These are phyloP conservation scores for Aspergillus sclerotioniger DNA, from an alignment of 495 filamentous ascomycete species.

Conservation along the genomic window DNA sequence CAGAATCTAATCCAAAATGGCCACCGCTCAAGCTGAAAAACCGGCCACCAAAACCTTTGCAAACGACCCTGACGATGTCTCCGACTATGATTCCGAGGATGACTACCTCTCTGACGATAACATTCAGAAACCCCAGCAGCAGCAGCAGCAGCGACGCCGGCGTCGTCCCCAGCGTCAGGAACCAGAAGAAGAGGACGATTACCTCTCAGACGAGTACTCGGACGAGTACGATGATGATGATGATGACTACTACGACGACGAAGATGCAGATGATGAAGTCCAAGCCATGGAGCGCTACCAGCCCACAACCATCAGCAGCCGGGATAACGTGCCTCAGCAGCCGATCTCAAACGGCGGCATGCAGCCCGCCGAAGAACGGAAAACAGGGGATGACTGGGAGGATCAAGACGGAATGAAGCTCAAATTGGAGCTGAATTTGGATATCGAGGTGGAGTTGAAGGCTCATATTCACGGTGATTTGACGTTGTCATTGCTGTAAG, in stretches of 20 bases:
- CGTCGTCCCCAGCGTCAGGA: conserved; percentile 34
- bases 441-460: conserved; percentile 85
- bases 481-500: conserved; percentile 82
- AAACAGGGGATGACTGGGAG: conserved; percentile 18
- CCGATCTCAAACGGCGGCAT: conserved; percentile 29
- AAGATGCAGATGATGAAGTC: conserved; percentile 24
- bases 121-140: conserved; percentile 23
- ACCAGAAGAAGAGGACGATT: conserved; percentile 32
- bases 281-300: conserved; percentile 45
- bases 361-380: conserved; percentile 28
- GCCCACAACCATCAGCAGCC: conserved; percentile 17
- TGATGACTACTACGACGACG: conserved; percentile 28
- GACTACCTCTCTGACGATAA: conserved; percentile 31
- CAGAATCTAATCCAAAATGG: conserved; percentile 28
- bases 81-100: conserved; percentile 35
- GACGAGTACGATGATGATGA: conserved; percentile 53
- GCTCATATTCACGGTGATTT: conserved; percentile 88
- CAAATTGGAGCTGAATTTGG: conserved; percentile 80
- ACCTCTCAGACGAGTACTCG: conserved; percentile 54
- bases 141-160: conserved; percentile 31
- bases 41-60: conserved; percentile 37
- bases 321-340: conserved; percentile 9
- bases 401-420: conserved; percentile 60
- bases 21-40: conserved; percentile 36
- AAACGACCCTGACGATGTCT: conserved; percentile 33